Evolutionary conservation across 2,329 filamentous ascomycete species (phyloP), one percentile per base, ranked within the genome.

Genomic region (Clonostachys rosea): DNA sequence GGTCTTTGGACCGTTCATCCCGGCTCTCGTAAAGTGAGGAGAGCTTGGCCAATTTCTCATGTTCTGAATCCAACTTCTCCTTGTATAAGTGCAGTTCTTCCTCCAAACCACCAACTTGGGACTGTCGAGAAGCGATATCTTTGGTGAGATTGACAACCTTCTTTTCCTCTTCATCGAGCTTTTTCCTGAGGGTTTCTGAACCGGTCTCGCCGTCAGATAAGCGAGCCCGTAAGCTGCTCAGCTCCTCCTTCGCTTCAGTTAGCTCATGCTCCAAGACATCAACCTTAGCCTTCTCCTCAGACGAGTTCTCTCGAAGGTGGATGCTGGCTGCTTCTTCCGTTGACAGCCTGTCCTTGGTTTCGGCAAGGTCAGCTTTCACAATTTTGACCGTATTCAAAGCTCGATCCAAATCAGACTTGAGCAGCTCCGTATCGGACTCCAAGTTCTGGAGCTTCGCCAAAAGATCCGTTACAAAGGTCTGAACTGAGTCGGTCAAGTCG

Each of bases 141-240:
- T 89, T 81, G 3, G 81, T 79, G 30, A 95, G 68, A 12, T 74
- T 75, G 18, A 78, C 78, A 5, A 89, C 79, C 63, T 83, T 88
- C 49, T 72, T 74, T 64, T 95, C 89, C 57, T 91, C 86, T 48
- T 89, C 87, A 40, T 85, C 81, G 5, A 95, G 75, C 47, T 84
- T 81, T 64, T 85, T 86, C 47, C 87, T 83, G 47, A 96, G 69
- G 30, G 81, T 83, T 63, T 91, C 89, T 0, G 89, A 91, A 6
- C 90, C 90, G 4, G 84, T 91, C 64, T 94, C 89, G 14, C 89
- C 91, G 53, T 91, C 87, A 2, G 87, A 82, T 59, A 95, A 84
- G 62, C 86, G 87, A 14, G 74, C 71, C 48, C 88, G 81, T 18
- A 95, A 70, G 30, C 78, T 73, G 48, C 76, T 79, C 18, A 95